Percentiles rank a stretch among this genome's conserved stretches.
These are phyloP conservation scores for Ulvella scutata DNA, from an alignment of 139 green algal genomes.

Conservation along the genomic window DNA sequence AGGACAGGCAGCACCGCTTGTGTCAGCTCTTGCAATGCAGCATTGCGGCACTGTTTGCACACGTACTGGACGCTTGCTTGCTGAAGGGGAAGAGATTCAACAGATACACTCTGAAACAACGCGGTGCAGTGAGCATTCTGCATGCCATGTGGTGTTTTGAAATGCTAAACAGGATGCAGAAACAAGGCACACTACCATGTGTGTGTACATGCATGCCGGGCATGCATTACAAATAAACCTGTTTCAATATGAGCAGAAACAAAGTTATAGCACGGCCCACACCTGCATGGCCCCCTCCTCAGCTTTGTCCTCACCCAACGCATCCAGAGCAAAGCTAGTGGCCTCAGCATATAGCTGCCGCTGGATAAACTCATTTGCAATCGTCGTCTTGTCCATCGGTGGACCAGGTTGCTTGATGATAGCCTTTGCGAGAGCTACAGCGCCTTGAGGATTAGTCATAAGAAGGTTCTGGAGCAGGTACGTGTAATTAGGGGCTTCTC, in stretches of 20 bases:
- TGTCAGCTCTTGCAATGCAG: too few species aligned
- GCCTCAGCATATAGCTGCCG: constrained; percentile 45
- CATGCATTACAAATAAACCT: not conserved
- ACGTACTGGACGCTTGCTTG: too few species aligned
- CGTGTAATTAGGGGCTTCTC: constrained; percentile 88
- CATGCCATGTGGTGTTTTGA: too few species aligned
- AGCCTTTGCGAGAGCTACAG: constrained; percentile 89
- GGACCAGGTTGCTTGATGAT: constrained; percentile 57
- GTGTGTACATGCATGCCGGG: too few species aligned
- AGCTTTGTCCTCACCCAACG: constrained; percentile 73
- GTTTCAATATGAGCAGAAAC: not conserved
- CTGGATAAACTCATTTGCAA: not conserved
- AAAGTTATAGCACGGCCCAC: not conserved
- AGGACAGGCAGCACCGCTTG: too few species aligned
- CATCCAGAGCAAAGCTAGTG: constrained; percentile 94
- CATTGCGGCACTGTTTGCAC: too few species aligned
- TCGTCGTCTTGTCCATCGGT: not conserved
- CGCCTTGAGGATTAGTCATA: constrained; percentile 84
- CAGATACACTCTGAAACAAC: too few species aligned
- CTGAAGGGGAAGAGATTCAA: too few species aligned
- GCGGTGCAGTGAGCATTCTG: too few species aligned
- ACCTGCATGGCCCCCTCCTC: constrained; percentile 74
- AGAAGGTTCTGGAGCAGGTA: constrained; percentile 81
- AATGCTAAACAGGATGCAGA: too few species aligned
- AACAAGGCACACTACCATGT: too few species aligned